Percentiles rank a stretch among this genome's conserved stretches.
phyloP scores from a whole-genome alignment of 1,139 yeast species.

The Saccharomyces uvarum region DNA sequence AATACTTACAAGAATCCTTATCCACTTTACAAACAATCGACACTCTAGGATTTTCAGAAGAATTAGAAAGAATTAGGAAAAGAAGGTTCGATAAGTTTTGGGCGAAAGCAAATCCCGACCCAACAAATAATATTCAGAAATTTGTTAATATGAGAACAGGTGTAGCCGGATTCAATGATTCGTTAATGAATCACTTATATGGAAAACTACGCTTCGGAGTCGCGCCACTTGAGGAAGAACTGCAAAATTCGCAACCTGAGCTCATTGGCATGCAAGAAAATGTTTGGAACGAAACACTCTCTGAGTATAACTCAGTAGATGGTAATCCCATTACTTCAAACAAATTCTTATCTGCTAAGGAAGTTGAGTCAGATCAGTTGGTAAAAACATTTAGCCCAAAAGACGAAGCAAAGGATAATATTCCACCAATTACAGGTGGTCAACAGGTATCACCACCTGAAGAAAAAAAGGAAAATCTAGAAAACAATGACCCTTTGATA shows the following conservation, averaged over 20 bases:
- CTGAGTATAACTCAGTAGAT: background rate
- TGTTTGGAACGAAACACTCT: background rate
- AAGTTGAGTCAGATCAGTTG: background rate
- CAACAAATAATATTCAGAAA: constrained; percentile 21
- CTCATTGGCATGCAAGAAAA: background rate
- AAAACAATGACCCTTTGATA: background rate
- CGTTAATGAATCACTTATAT: constrained; percentile 23
- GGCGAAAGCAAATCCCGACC: constrained; percentile 20
- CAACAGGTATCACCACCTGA: background rate
- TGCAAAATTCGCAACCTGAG: background rate
- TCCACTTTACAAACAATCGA: constrained; percentile 16
- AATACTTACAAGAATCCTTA: constrained; percentile 18
- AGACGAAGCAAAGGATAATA: background rate
- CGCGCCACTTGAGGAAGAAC: background rate
- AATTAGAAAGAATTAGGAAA: constrained; percentile 22
- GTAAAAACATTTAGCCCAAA: background rate
- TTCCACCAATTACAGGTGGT: background rate
- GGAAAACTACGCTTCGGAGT: constrained; percentile 10
- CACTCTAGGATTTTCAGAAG: constrained; percentile 14
- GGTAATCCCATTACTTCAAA: constrained; percentile 6
- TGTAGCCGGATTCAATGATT: constrained; percentile 24
- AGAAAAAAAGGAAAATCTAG: background rate
- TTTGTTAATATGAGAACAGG: constrained; percentile 25
- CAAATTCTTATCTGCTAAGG: constrained; percentile 3
- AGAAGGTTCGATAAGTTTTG: constrained; percentile 23